Conservation (phyloP, 2,329 filamentous ascomycete genomes). For the Colletotrichum sp. region DNA sequence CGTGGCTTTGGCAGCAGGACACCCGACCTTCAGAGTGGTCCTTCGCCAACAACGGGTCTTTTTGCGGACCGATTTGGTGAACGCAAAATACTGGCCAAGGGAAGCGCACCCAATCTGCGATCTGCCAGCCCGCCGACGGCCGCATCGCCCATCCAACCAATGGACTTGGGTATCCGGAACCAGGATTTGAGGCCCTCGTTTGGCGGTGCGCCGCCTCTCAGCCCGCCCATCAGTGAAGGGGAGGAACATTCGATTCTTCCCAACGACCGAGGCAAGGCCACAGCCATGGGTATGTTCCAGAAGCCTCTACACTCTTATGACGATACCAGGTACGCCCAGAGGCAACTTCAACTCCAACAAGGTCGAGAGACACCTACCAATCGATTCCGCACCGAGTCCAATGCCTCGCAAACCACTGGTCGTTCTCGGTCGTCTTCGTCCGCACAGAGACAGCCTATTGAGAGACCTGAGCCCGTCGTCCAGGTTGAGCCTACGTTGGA, state of each 20-base stretch:
- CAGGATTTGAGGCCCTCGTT: constrained; percentile 34
- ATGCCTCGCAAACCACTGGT: constrained; percentile 40
- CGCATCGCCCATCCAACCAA: constrained; percentile 39
- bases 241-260: constrained; percentile 72
- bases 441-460: constrained; percentile 38
- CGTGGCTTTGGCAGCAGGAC: constrained; percentile 56
- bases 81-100: constrained; percentile 54
- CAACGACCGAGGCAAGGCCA: constrained; percentile 81
- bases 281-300: constrained; percentile 67
- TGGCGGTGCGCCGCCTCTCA: constrained; percentile 43
- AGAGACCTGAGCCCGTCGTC: constrained; percentile 33
- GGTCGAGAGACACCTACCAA: constrained; percentile 68
- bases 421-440: constrained; percentile 56
- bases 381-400: constrained; percentile 50
- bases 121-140: constrained; percentile 55
- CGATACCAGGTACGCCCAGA: constrained; percentile 82
- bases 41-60: constrained; percentile 49
- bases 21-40: constrained; percentile 49
- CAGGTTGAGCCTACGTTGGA: constrained; percentile 33
- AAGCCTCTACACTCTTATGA: constrained; percentile 80
- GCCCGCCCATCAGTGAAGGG: constrained; percentile 69
- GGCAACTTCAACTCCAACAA: constrained; percentile 81
- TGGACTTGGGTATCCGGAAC: constrained; percentile 25
- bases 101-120: constrained; percentile 73
- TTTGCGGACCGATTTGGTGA: constrained; percentile 53